Percentiles rank a stretch among this genome's conserved stretches.
Evolutionary conservation across 495 filamentous ascomycete genomes (phyloP).

Genomic region (Penicillium waksmanii): DNA sequence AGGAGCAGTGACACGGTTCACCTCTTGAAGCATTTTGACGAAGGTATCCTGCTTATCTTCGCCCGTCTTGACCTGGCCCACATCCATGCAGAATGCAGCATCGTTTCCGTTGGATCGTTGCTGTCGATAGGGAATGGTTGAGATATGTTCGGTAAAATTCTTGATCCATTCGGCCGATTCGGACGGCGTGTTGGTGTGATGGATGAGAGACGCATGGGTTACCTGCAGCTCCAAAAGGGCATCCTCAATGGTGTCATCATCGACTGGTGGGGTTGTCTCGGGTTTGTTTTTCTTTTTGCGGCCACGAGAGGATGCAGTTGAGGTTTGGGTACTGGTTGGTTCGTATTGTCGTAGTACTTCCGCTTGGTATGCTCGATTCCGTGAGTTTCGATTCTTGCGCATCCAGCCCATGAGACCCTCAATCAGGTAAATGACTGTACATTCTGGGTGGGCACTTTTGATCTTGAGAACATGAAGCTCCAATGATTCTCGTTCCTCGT

Average conservation of each 20-base stretch:
- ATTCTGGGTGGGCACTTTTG: slow-evolving; percentile 53
- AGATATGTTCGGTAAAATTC: slow-evolving; percentile 80
- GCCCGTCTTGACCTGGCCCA: slow-evolving; percentile 77
- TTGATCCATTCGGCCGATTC: slow-evolving; percentile 80
- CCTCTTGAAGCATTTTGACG: slow-evolving; percentile 77
- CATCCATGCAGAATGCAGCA: slow-evolving; percentile 81
- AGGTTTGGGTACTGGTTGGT: slow-evolving; percentile 21
- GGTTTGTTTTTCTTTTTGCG: slow-evolving; percentile 49
- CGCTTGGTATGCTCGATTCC: slow-evolving; percentile 68
- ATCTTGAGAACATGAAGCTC: slow-evolving; percentile 63
- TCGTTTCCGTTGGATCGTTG: slow-evolving; percentile 51
- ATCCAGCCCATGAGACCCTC: slow-evolving; percentile 71
- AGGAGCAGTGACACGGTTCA: slow-evolving; percentile 70
- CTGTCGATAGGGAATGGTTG: slow-evolving; percentile 70
- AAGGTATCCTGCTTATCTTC: slow-evolving; percentile 70
- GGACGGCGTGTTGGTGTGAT: slow-evolving; percentile 63
- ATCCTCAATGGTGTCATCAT: slow-evolving; percentile 75
- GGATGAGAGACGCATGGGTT: slow-evolving; percentile 66
- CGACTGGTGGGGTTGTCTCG: slow-evolving; percentile 53
- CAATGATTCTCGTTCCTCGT: slow-evolving; percentile 48
- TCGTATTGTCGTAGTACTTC: slow-evolving; percentile 63
- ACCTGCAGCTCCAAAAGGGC: slow-evolving; percentile 75
- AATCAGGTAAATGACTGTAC: slow-evolving; percentile 73
- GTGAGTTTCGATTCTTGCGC: slow-evolving; percentile 68
- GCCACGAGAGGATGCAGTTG: slow-evolving; percentile 26